Evolutionary conservation across 441 rosid genomes (phyloP).

Genomic region (Hura crepitans): DNA sequence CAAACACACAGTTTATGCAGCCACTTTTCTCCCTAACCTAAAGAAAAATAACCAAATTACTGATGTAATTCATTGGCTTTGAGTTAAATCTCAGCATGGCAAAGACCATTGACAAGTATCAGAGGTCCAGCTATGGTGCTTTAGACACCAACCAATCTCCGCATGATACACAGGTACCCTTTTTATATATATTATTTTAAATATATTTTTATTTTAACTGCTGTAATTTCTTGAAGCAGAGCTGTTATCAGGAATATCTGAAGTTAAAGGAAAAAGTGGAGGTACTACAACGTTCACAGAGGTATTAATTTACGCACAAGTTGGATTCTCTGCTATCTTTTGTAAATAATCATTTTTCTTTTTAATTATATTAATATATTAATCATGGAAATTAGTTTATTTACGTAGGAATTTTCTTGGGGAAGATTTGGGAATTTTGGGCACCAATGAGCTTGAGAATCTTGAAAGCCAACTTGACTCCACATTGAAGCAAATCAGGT

Average conservation of each 20-base stretch:
- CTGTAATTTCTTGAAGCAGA: constrained; percentile 31
- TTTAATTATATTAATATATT: too few species aligned
- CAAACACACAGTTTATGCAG: too few species aligned
- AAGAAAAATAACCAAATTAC: too few species aligned
- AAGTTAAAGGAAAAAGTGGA: constrained; percentile 49
- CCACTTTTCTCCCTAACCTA: too few species aligned
- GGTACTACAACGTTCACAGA: constrained; percentile 47
- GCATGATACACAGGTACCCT: constrained; percentile 47
- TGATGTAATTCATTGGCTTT: not conserved
- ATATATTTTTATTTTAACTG: not conserved
- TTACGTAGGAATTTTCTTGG: constrained; percentile 60
- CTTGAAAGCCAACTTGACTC: constrained; percentile 54
- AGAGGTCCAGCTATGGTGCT: constrained; percentile 45
- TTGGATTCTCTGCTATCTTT: too few species aligned
- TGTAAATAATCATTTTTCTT: too few species aligned
- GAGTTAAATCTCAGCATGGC: constrained; percentile 37
- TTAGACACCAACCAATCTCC: constrained; percentile 42
- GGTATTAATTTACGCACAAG: constrained; percentile 25
- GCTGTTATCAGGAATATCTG: constrained; percentile 51
- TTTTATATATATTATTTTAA: not conserved
- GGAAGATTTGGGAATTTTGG: constrained; percentile 46
- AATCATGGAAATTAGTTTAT: too few species aligned
- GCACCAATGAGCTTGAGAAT: constrained; percentile 46
- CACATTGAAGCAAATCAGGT: constrained; percentile 52
- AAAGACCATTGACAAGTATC: constrained; percentile 64